Base-by-base conservation (phyloP, 306 rosid species). In the Datisca glomerata region DNA sequence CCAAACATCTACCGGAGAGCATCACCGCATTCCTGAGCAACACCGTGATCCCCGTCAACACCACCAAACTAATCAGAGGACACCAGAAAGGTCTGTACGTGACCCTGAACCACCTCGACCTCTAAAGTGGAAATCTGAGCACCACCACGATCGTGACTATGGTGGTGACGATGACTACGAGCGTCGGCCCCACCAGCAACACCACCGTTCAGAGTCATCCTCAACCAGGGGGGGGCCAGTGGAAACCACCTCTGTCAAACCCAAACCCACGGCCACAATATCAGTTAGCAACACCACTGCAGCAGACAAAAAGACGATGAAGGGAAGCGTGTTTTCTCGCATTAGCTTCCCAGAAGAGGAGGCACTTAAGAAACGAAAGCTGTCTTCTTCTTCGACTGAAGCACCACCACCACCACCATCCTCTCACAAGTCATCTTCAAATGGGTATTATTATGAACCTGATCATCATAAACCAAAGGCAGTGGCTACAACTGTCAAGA, bases 321-420 rank as follows among this genome's bases (percentile, higher is more conserved):
- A 61, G 2, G 80, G 84, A 78, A 91, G 99, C 17, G 96, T 91
- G 2, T 91, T 91, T 75, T 80, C 96, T 18, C 84, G 99, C 46
- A 75, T 75, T 8, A 70, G 82, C 60, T 75, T 66, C 24, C 82
- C 84, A 0, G 94, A 75, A 41, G 83, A 68, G 3, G 96, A 81
- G 61, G 47, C 18, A 0, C 8, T 24, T 2, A 78, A 81, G 69
- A 78, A 78, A 70, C 63, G 80, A 37, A 80, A 80, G 63, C 13
- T 55, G n/a, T n/a, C n/a, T 6, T 41, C 47, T 4, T 60, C 73
- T 19, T 45, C 67, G 4, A 13, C 67, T 3, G 74, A 58, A 36
- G 22, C n/a, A n/a, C n/a, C n/a, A n/a, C n/a, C n/a, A n/a, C n/a
- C n/a, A n/a, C n/a, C 68, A n/a, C 53, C 59, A 4, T 57, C 45